A percentile compares a stretch with the other conserved stretches of the same genome.
phyloP scores from a whole-genome alignment of 371 early-diverging fungal genomes.

The Fennellomyces sp. region DNA sequence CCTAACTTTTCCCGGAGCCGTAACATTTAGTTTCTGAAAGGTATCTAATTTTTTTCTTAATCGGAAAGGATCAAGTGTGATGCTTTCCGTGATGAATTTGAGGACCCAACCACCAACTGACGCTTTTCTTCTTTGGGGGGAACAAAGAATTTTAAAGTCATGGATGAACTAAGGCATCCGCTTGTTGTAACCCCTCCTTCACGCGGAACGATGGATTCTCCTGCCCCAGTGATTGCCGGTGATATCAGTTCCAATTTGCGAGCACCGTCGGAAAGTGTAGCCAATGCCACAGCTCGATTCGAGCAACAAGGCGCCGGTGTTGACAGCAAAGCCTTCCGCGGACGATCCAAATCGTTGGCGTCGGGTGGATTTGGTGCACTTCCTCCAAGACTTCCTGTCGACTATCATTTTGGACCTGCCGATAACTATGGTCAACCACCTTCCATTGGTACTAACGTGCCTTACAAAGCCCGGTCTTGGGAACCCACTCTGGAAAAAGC shows the following conservation, averaged over 20 bases:
- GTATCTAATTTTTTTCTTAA: no score
- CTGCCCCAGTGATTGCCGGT: conserved; percentile 16
- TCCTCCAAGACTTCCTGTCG: conserved; percentile 36
- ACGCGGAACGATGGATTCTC: conserved; percentile 20
- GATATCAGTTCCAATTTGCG: conserved; percentile 22
- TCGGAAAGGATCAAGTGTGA: no score
- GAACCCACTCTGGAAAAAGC: conserved; percentile 75
- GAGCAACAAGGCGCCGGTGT: conserved; percentile 20
- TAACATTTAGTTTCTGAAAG: not conserved
- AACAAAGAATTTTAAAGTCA: not conserved
- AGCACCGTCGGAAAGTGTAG: conserved; percentile 21
- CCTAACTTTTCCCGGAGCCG: not conserved
- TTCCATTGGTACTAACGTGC: conserved; percentile 23
- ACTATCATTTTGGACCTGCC: conserved; percentile 14
- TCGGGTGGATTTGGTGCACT: conserved; percentile 26
- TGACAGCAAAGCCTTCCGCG: conserved; percentile 28
- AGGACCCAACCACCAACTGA: no score
- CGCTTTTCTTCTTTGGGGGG: not conserved
- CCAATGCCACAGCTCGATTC: conserved; percentile 21
- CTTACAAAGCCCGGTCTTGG: conserved; percentile 61
- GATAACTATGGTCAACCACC: not conserved
- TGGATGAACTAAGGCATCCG: conserved; percentile 18
- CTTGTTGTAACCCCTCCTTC: conserved; percentile 16
- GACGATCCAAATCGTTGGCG: conserved; percentile 50
- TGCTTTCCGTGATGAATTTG: no score